Percentiles rank a stretch among this genome's conserved stretches.
phyloP scores from a whole-genome alignment of 768 basidiomycete genomes.

The Royoungia palumana region DNA sequence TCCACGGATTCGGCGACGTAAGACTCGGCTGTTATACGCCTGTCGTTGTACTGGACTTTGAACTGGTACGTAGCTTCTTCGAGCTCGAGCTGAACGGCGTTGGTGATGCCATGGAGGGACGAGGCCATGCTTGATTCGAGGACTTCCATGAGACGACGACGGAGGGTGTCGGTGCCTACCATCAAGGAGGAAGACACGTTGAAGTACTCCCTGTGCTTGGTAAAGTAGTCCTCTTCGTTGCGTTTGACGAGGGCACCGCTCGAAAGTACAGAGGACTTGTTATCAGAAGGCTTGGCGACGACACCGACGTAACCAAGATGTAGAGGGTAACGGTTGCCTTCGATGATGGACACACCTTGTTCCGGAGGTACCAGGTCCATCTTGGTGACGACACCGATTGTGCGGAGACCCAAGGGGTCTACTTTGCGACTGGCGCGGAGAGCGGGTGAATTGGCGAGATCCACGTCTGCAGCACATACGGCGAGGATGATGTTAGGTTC shows the following conservation, averaged over 20 bases:
- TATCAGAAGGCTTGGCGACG: constrained; percentile 74
- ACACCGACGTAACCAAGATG: constrained; percentile 98
- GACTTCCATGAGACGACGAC: constrained; percentile 92
- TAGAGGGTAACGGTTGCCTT: constrained; percentile 92
- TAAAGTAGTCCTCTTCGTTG: constrained; percentile 68
- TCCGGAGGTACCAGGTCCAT: constrained; percentile 95
- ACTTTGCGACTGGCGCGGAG: constrained; percentile 89
- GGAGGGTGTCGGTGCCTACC: constrained; percentile 89
- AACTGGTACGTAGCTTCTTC: constrained; percentile 98
- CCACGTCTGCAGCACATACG: constrained; percentile 97
- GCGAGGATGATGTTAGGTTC: constrained; percentile 99
- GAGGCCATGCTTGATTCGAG: constrained; percentile 97
- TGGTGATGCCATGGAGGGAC: constrained; percentile 92
- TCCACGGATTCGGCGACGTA: constrained; percentile 99
- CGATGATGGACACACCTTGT: constrained; percentile 74
- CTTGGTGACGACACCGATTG: constrained; percentile 97
- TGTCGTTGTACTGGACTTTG: constrained; percentile 98
- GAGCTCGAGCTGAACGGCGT: constrained; percentile 94
- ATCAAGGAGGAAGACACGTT: constrained; percentile 62
- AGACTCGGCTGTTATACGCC: constrained; percentile 89
- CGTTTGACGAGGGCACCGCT: constrained; percentile 48
- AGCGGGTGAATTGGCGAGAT: constrained; percentile 96
- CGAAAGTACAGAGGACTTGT: constrained; percentile 50
- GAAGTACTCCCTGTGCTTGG: constrained; percentile 58
- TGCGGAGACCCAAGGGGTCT: constrained; percentile 91